Base-by-base conservation (phyloP, 73 alveolate genomes). In the Paramecium octaurelia region DNA sequence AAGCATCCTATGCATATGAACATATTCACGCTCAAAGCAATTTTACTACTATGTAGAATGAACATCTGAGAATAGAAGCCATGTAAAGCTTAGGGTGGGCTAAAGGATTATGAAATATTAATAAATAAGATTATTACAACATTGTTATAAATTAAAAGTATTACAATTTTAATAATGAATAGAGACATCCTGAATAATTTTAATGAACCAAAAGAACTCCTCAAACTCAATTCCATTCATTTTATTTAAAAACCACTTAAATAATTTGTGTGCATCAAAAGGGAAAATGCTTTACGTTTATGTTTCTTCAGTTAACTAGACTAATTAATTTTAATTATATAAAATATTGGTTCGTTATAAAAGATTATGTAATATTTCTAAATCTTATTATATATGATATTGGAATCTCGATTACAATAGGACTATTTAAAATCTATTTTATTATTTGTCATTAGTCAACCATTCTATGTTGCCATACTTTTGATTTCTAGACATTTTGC, bases 1-100 rank as follows among this genome's bases (percentile, higher is more conserved):
- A 88, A 60, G 88, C 89, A 64, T 87, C 88, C 20, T 42, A 38
- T 27, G 80, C 36, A 14, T 88, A 70, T 88, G 59, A 88, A n/a
- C 27, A 77, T 16, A 16, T 77, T 77, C 29, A 42, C 11, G 10
- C 44, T 11, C 27, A 46, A 43, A 77, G 54, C 69, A 40, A 40
- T 20, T 20, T 24, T 77, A 20, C 75, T 4, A 23, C n/a, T 4
- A 40, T 4, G 8, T 11, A 43, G 11, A 43, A 77, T 40, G 42
- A 20, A 29, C 3, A 43, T 9, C 20, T 77, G 14, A 77, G 90
- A 46, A 77, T 23, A 14, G 31, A 46, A 40, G 90, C 46, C 1
- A 20, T 77, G 73, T 8, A 43, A 21, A 21, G 31, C 2, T 18
- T 43, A 43, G 90, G 75, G 6, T 43, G 40, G 75, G 73, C 40